Evolutionary conservation across 208 protist species (phyloP).

Genomic region (Strigomonas galati): DNA sequence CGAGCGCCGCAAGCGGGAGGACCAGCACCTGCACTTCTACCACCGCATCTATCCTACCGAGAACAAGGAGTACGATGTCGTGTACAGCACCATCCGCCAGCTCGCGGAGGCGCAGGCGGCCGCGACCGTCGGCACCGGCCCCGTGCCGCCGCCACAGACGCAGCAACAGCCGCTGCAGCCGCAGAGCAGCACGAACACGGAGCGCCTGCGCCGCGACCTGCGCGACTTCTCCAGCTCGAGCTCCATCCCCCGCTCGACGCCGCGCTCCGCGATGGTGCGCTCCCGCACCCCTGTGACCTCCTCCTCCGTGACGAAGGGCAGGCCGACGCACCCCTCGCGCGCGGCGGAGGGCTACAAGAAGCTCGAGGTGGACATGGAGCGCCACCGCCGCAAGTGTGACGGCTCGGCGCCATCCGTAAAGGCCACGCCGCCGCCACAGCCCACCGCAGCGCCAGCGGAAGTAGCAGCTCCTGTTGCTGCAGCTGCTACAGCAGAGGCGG

Average conservation of each 20-base stretch:
- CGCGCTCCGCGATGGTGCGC: not conserved
- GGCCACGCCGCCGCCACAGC: not conserved
- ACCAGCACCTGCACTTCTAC: slow-evolving; percentile 79
- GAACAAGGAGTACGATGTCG: slow-evolving; percentile 47
- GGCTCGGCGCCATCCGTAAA: not conserved
- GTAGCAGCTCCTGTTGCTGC: no score
- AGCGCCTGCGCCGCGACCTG: slow-evolving; percentile 11
- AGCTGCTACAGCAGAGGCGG: no score
- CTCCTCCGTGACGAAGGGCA: not conserved
- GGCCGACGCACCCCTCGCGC: slow-evolving; percentile 3
- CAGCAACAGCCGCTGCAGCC: not conserved
- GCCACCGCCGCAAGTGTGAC: slow-evolving; percentile 7
- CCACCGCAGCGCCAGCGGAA: not conserved
- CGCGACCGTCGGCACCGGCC: not conserved
- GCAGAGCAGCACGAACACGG: slow-evolving; percentile 6
- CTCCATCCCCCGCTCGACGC: not conserved
- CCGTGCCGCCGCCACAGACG: not conserved
- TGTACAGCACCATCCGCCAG: slow-evolving; percentile 69
- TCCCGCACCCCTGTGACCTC: not conserved
- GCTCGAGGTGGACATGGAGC: slow-evolving; percentile 23
- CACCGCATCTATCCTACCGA: slow-evolving; percentile 73
- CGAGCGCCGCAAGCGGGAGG: slow-evolving; percentile 54
- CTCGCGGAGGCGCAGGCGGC: slow-evolving; percentile 17
- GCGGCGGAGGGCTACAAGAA: slow-evolving; percentile 20
- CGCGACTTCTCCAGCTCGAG: slow-evolving; percentile 5